Evolutionary conservation across 352 stramenopile species (phyloP), one percentile per base, ranked within the genome.

Genomic region (Phytopythium mirpurense): DNA sequence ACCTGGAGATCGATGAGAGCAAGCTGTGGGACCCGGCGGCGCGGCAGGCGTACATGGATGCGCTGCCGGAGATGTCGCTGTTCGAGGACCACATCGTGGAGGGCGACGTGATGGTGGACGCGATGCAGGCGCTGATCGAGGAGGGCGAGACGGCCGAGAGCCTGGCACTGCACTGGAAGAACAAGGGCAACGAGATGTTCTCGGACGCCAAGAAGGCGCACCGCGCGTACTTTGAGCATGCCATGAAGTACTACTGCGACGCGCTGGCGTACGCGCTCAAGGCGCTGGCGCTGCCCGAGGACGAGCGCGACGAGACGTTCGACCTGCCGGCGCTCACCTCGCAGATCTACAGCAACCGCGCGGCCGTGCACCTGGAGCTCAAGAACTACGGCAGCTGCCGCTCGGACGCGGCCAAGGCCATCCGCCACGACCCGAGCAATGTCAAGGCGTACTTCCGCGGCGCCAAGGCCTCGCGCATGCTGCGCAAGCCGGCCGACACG

Each of bases 71-170:
- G 31, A 93, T 95, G 84, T 83, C 84, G 56, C 70, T 95, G 29
- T 95, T 95, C 53, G 84, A 95, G 44, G 84, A 95, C 64, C 84
- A 95, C 58, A 59, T 95, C 57, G 72, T 95, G 44, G 82, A 93
- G 48, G 82, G 81, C 53, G 84, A 95, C 58, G 71, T 86, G 56
- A 95, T 93, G 85, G 83, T 86, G 43, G 79, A 80, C 24, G 85
- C 85, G 16, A 93, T 95, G 62, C 76, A 93, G 59, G 85, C 81
- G 61, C 71, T 95, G 36, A 89, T 93, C 41, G 75, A 93, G 51
- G 85, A 95, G 51, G 83, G 83, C 51, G 85, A 95, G 79, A 92
- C 80, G 18, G 71, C 81, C 37, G 85, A 95, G 67, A 90, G 70
- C 48, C 70, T 95, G 34, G 85, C 85, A 60, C 61, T 92, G 29